These are phyloP conservation scores for Melanogaster broomeanus DNA, from an alignment of 768 basidiomycete species.

Conservation along the genomic window DNA sequence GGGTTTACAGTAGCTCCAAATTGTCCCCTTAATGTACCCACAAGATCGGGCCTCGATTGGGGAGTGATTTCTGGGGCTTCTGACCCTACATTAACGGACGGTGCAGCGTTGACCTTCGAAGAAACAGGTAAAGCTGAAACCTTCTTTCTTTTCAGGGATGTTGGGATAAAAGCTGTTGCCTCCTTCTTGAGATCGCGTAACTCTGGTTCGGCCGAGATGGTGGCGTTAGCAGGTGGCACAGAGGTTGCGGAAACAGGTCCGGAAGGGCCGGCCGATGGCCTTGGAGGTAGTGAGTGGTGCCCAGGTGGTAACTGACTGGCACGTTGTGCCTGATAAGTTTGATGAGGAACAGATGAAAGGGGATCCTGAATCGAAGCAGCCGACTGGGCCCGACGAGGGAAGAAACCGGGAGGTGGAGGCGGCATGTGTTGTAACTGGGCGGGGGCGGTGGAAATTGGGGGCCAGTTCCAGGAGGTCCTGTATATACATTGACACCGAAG, in stretches of 20 bases:
- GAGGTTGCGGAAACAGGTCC: slow-evolving; percentile 45
- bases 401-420: slow-evolving; percentile 67
- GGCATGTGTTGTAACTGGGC: slow-evolving; percentile 27
- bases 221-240: slow-evolving; percentile 53
- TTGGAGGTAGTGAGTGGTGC: slow-evolving; percentile 47
- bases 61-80: slow-evolving; percentile 24
- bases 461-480: slow-evolving; percentile 19
- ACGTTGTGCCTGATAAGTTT: slow-evolving; percentile 78
- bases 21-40: slow-evolving; percentile 60
- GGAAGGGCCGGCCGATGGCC: slow-evolving; percentile 32
- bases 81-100: slow-evolving; percentile 42
- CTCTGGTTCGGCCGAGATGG: slow-evolving; percentile 82
- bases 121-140: slow-evolving; percentile 33
- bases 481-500: slow-evolving; percentile 2
- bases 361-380: slow-evolving; percentile 70
- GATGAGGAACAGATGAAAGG: slow-evolving; percentile 70
- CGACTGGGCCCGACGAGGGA: slow-evolving; percentile 54
- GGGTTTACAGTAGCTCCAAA: slow-evolving; percentile 43
- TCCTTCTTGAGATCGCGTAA: slow-evolving; percentile 95
- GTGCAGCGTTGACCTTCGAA: slow-evolving; percentile 64
- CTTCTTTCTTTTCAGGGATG: slow-evolving; percentile 77
- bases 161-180: slow-evolving; percentile 88
- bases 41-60: slow-evolving; percentile 63
- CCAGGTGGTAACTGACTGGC: slow-evolving; percentile 39
- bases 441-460: slow-evolving; percentile 27